These are phyloP conservation scores for Davidsoniella australis DNA, from an alignment of 2,329 filamentous ascomycete species.

Conservation along the genomic window DNA sequence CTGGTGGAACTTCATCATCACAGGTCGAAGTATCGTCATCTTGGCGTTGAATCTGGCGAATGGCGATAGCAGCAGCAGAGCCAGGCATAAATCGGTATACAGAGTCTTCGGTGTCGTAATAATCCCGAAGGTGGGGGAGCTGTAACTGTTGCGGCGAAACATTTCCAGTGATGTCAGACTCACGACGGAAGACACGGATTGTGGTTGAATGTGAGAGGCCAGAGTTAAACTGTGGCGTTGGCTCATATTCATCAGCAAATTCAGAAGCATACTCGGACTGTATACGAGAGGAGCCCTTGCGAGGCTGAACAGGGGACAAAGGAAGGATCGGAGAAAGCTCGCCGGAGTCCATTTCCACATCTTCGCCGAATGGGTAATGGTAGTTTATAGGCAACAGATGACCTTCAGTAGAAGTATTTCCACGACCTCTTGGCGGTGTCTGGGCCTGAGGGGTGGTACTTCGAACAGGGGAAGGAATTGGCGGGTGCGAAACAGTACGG, in stretches of 20 bases:
- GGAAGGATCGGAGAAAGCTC: slow-evolving; percentile 11
- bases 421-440: not conserved
- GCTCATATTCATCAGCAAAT: slow-evolving; percentile 24
- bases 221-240: slow-evolving; percentile 13
- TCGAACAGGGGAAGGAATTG: not conserved
- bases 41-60: slow-evolving; percentile 16
- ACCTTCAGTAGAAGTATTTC: not conserved
- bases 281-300: not conserved
- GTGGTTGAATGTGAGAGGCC: slow-evolving; percentile 8
- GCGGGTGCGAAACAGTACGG: not conserved
- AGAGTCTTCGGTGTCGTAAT: slow-evolving; percentile 19
- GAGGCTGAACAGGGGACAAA: slow-evolving; percentile 8
- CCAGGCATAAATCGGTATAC: slow-evolving; percentile 23
- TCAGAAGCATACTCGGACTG: slow-evolving; percentile 15
- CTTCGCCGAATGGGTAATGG: slow-evolving; percentile 12
- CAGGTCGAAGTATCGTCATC: slow-evolving; percentile 22
- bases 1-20: slow-evolving; percentile 13
- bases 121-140: slow-evolving; percentile 6
- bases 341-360: slow-evolving; percentile 6
- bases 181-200: slow-evolving; percentile 28
- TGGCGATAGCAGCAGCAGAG: slow-evolving; percentile 15
- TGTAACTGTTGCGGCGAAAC: not conserved
- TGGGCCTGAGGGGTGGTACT: not conserved
- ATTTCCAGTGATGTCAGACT: slow-evolving; percentile 19
- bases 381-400: slow-evolving; percentile 11